A percentile compares a stretch with the other conserved stretches of the same genome.
Evolutionary conservation across 2,329 filamentous ascomycete species (phyloP).

Genomic region (Arthrobotrys iridis): DNA sequence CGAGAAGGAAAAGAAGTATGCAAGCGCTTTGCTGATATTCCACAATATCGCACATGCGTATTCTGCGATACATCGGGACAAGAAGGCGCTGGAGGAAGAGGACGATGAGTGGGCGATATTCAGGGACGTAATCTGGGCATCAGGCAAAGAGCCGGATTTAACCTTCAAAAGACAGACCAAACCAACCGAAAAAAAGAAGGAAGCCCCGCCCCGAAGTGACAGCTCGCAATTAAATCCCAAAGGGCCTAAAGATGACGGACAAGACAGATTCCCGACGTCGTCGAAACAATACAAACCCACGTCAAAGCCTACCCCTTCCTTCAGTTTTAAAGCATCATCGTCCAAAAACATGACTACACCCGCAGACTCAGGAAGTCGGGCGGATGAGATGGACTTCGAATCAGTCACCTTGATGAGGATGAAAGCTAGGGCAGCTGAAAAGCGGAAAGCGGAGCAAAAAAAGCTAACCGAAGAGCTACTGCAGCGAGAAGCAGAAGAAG

Average conservation of each 20-base stretch:
- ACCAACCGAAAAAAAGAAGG: background rate
- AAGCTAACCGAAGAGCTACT: slow-evolving; percentile 56
- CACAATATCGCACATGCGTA: slow-evolving; percentile 56
- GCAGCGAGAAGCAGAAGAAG: slow-evolving; percentile 54
- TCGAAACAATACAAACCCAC: slow-evolving; percentile 26
- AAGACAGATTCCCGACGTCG: slow-evolving; percentile 44
- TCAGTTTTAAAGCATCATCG: slow-evolving; percentile 54
- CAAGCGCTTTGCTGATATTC: slow-evolving; percentile 57
- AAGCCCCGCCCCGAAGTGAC: background rate
- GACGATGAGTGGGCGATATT: slow-evolving; percentile 50
- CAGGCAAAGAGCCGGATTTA: slow-evolving; percentile 57
- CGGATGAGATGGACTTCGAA: slow-evolving; percentile 56
- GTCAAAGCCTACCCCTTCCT: slow-evolving; percentile 52
- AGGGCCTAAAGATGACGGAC: background rate
- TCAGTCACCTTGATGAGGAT: slow-evolving; percentile 58
- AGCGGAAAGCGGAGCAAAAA: slow-evolving; percentile 50
- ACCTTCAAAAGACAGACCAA: slow-evolving; percentile 35
- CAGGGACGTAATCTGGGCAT: slow-evolving; percentile 56
- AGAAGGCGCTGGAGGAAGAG: slow-evolving; percentile 31
- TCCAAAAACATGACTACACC: slow-evolving; percentile 39
- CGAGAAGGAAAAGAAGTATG: slow-evolving; percentile 54
- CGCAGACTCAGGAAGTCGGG: background rate
- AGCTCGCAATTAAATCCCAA: background rate
- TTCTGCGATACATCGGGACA: slow-evolving; percentile 54
- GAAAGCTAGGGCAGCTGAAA: slow-evolving; percentile 56